Evolutionary conservation across 331 rosid species (phyloP).

Genomic region (Quercus tomentella): DNA sequence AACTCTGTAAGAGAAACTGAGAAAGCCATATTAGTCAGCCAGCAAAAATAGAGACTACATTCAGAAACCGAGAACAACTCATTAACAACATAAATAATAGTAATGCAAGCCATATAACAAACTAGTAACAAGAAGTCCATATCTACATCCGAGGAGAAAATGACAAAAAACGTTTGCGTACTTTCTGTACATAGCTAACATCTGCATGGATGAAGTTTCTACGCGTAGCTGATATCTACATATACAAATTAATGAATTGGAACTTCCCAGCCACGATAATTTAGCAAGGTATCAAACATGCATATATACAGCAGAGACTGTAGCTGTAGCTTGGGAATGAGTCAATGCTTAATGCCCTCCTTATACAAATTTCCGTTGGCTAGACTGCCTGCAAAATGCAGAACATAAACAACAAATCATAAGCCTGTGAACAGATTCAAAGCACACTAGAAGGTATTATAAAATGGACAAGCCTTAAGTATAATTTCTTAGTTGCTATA

Average conservation of each 20-base stretch:
- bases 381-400: conserved; percentile 21
- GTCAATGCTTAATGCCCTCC: background rate
- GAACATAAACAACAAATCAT: background rate
- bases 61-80: too few relatives aligned
- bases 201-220: background rate
- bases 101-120: too few relatives aligned
- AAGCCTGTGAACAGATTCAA: background rate
- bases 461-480: too few relatives aligned
- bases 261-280: background rate
- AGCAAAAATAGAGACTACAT: too few relatives aligned
- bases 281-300: background rate
- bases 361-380: background rate
- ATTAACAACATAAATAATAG: too few relatives aligned
- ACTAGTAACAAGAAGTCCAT: too few relatives aligned
- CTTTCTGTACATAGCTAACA: too few relatives aligned
- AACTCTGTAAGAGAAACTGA: too few relatives aligned
- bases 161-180: too few relatives aligned
- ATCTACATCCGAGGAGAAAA: too few relatives aligned
- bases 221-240: background rate
- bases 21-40: too few relatives aligned
- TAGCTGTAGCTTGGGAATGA: background rate
- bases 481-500: too few relatives aligned
- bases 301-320: background rate
- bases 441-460: background rate
- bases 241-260: background rate